Evolutionary conservation across 495 filamentous ascomycete species (phyloP).

Genomic region (Evernia prunastri): DNA sequence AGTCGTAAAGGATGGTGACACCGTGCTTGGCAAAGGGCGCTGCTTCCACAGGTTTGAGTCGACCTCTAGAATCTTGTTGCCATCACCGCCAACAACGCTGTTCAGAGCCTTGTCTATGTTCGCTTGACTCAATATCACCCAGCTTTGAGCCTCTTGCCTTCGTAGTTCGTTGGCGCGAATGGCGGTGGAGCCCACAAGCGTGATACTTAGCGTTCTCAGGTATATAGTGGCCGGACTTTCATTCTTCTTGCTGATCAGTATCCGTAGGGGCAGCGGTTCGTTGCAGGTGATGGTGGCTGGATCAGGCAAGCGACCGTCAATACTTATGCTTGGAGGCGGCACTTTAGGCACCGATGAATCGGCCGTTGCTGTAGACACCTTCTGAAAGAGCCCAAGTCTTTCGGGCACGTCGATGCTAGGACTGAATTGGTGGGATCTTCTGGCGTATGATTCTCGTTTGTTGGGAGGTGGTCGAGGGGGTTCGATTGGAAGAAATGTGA

Average conservation of each 20-base stretch:
- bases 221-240: conserved; percentile 57
- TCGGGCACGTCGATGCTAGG: conserved; percentile 38
- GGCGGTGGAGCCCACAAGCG: conserved; percentile 69
- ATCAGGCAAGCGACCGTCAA: conserved; percentile 80
- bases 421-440: conserved; percentile 71
- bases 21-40: conserved; percentile 66
- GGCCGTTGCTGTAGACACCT: conserved; percentile 26
- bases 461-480: conserved; percentile 63
- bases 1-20: conserved; percentile 78
- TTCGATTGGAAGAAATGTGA: conserved; percentile 91
- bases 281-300: conserved; percentile 88
- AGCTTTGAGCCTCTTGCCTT: conserved; percentile 58
- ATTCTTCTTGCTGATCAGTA: conserved; percentile 70
- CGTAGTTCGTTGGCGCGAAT: conserved; percentile 66
- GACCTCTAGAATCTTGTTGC: conserved; percentile 59
- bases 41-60: conserved; percentile 63
- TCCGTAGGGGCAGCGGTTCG: conserved; percentile 69
- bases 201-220: conserved; percentile 72
- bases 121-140: conserved; percentile 60
- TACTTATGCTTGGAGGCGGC: conserved; percentile 47
- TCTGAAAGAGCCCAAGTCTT: conserved; percentile 50
- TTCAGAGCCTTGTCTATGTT: conserved; percentile 62
- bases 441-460: conserved; percentile 74
- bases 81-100: conserved; percentile 36
- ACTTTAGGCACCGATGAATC: conserved; percentile 17